phyloP scores from a whole-genome alignment of 345 rosid genomes.

The Salix udensis region DNA sequence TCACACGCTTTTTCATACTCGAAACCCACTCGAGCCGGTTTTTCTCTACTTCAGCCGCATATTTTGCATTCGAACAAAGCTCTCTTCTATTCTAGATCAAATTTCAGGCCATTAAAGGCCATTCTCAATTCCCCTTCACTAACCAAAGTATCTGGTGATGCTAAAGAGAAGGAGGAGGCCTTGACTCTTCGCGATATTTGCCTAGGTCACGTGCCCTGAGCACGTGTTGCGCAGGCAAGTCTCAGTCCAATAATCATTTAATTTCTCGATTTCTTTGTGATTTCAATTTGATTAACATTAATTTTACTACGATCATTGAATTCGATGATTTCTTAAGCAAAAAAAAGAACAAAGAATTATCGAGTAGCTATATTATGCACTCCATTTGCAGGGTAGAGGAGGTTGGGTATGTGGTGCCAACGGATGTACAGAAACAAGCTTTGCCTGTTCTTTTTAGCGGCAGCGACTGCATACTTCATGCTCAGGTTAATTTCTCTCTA shows the following conservation, averaged over 20 bases:
- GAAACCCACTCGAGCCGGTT: neutral
- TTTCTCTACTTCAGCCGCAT: neutral
- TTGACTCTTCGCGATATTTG: constrained; percentile 42
- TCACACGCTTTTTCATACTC: neutral
- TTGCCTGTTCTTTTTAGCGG: constrained; percentile 65
- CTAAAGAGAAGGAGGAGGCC: neutral
- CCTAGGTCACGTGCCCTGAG: constrained; percentile 49
- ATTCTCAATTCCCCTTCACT: constrained; percentile 11
- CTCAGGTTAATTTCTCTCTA: constrained; percentile 52
- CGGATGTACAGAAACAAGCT: constrained; percentile 70
- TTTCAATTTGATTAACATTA: neutral
- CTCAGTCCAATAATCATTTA: neutral
- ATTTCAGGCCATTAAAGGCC: constrained; percentile 14
- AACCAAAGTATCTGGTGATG: neutral
- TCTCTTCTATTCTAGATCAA: neutral
- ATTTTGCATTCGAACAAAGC: neutral
- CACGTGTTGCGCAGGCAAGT: constrained; percentile 45
- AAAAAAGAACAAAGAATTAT: neutral
- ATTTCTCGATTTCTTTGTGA: no score
- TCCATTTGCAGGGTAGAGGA: constrained; percentile 55
- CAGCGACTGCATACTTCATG: constrained; percentile 78
- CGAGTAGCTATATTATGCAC: neutral
- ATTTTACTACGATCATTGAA: no score
- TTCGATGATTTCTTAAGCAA: neutral
- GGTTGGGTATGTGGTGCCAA: constrained; percentile 55